Percentiles rank a stretch among this genome's conserved stretches.
These are phyloP conservation scores for Hypocreales sp. DNA, from an alignment of 2,329 filamentous ascomycete species.

Conservation along the genomic window DNA sequence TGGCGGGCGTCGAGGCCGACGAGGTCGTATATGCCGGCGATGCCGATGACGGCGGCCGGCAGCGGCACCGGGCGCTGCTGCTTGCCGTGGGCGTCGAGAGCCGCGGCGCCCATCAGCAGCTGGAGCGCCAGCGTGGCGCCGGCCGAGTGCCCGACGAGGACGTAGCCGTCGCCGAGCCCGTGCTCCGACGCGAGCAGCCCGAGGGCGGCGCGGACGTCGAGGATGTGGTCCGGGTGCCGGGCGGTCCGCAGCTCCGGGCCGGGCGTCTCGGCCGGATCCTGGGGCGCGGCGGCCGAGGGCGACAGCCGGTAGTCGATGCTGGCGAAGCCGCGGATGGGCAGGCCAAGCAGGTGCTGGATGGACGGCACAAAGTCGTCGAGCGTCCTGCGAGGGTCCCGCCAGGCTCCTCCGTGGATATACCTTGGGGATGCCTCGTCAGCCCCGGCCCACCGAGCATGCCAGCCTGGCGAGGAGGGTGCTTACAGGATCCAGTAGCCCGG, in stretches of 20 bases:
- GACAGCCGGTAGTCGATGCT: conserved; percentile 50
- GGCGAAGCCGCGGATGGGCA: conserved; percentile 41
- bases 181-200: conserved; percentile 29
- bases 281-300: conserved; percentile 28
- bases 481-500: conserved; percentile 22
- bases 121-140: conserved; percentile 51
- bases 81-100: conserved; percentile 8
- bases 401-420: conserved; percentile 48
- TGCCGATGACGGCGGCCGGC: conserved; percentile 39
- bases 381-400: conserved; percentile 40
- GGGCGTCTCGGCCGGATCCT: conserved; percentile 12
- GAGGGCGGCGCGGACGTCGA: conserved; percentile 39
- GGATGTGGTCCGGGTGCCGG: conserved; percentile 42
- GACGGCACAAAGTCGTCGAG: conserved; percentile 28
- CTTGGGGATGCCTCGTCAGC: no score
- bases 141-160: conserved; percentile 47
- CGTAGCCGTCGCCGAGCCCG: conserved; percentile 30
- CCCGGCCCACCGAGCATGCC: no score
- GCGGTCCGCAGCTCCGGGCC: conserved; percentile 23
- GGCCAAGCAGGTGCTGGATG: conserved; percentile 23
- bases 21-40: conserved; percentile 55
- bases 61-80: conserved; percentile 13
- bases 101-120: conserved; percentile 28
- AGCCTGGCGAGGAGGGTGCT: conserved; percentile 3
- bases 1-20: conserved; percentile 32